Evolutionary conservation across 108 stramenopile species (phyloP), one percentile per base, ranked within the genome.

Genomic region (Cyclotella distinguenda): DNA sequence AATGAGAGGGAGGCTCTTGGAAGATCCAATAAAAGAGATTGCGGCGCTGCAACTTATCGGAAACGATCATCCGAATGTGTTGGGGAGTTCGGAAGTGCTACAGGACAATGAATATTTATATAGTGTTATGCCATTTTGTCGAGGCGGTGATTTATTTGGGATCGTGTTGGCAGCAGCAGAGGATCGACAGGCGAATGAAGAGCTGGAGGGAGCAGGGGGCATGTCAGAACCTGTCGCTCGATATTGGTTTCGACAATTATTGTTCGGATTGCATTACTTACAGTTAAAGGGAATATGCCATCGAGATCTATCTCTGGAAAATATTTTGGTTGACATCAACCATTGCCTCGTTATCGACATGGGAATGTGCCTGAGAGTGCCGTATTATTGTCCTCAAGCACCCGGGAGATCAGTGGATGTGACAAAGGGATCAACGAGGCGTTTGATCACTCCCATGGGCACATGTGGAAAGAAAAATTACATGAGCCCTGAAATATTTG

Each of bases 381-480:
- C 94, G 6, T 94, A 94, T 81, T 63, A 66, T 35, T 58, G 56
- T 48, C 70, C 62, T 26, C 54, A 35, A 28, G 44, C 53, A 42
- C 66, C 70, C 15, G 77, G 72, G 40, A 48, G 35, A 15, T 59
- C 82, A 19, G 79, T 72, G 18, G 88, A 84, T 58, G 91, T 85
- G 13, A 79, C 62, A 3, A 22, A 64, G 63, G 86, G 90, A 22
- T 78, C 57, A 22, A 80, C 55, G 16, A 79, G 91, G 21, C 50
- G 89, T 33, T 70, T 94, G 25, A 86, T 96, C 33, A 82, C 68
- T 49, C 88, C 88, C 18, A 88, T 87, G 68, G 91, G 93, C 27
- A 84, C 82, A 15, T 96, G 95, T 82, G 97, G 97, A 12, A 98
- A 98, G 70, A 89, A 78, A 36, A 96, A 96, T 55, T 98, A 98